Evolutionary conservation across 176 grass and related monocot species (phyloP).

Genomic region (Coix lacrymajobi): DNA sequence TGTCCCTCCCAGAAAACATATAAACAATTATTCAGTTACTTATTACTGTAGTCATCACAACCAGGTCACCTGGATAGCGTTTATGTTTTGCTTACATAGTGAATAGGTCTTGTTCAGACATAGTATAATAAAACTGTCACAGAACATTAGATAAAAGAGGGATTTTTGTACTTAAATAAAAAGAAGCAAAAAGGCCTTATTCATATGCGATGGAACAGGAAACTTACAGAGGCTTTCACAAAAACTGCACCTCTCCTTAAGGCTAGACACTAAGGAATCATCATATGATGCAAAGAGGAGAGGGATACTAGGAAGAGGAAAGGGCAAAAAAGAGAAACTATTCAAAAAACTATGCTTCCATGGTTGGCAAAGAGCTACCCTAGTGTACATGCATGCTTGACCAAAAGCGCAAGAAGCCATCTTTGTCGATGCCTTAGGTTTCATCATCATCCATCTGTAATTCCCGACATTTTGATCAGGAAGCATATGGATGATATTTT

Average conservation of each 20-base stretch:
- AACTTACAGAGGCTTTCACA: slow-evolving; percentile 56
- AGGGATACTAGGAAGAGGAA: not conserved
- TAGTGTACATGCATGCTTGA: slow-evolving; percentile 33
- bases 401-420: not conserved
- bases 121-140: not conserved
- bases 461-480: slow-evolving; percentile 11
- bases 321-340: not conserved
- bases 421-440: not conserved
- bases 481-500: slow-evolving; percentile 19
- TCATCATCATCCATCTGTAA: not conserved
- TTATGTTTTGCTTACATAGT: not conserved
- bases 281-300: not conserved
- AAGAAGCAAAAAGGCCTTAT: slow-evolving; percentile 19
- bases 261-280: slow-evolving; percentile 40
- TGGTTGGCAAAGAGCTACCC: slow-evolving; percentile 29
- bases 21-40: not conserved
- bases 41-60: not conserved
- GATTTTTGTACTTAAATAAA: not conserved
- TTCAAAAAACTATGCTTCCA: slow-evolving; percentile 29
- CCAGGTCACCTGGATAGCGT: not conserved
- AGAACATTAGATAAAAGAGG: not conserved
- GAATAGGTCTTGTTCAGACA: not conserved
- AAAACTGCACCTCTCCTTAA: slow-evolving; percentile 63
- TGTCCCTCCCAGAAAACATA: not conserved
- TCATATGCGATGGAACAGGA: slow-evolving; percentile 17